phyloP scores from a whole-genome alignment of 768 basidiomycete genomes.

The Sarcodon aspratus region DNA sequence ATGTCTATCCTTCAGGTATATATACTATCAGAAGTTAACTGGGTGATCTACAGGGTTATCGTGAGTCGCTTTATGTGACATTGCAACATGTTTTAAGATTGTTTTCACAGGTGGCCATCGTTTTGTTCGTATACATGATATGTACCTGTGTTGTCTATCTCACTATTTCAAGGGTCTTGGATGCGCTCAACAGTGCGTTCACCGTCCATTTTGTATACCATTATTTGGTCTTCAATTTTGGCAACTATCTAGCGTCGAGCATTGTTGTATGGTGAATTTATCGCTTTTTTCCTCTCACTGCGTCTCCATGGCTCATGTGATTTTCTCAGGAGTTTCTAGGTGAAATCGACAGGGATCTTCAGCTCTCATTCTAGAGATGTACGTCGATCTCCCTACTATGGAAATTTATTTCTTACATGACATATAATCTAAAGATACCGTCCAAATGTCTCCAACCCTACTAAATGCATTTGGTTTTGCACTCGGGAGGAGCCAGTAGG shows the following conservation, averaged over 20 bases:
- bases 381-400: background rate
- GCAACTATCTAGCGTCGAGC: background rate
- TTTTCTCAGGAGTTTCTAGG: background rate
- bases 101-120: too few relatives aligned
- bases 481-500: constrained; percentile 94
- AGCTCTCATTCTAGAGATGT: too few relatives aligned
- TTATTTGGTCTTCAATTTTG: background rate
- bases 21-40: background rate
- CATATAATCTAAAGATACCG: too few relatives aligned
- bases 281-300: background rate
- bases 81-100: background rate
- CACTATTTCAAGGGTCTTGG: background rate
- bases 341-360: too few relatives aligned
- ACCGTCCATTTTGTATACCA: background rate
- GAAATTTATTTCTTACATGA: too few relatives aligned
- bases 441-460: constrained; percentile 48
- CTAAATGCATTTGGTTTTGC: constrained; percentile 90
- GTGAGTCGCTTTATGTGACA: background rate
- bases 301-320: too few relatives aligned
- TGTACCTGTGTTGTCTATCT: background rate
- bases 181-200: background rate
- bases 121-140: background rate
- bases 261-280: background rate
- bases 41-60: background rate
- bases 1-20: background rate